Percentiles rank a stretch among this genome's conserved stretches.
Evolutionary conservation across 768 basidiomycete genomes (phyloP).

Genomic region (Austroboletus eburneus): DNA sequence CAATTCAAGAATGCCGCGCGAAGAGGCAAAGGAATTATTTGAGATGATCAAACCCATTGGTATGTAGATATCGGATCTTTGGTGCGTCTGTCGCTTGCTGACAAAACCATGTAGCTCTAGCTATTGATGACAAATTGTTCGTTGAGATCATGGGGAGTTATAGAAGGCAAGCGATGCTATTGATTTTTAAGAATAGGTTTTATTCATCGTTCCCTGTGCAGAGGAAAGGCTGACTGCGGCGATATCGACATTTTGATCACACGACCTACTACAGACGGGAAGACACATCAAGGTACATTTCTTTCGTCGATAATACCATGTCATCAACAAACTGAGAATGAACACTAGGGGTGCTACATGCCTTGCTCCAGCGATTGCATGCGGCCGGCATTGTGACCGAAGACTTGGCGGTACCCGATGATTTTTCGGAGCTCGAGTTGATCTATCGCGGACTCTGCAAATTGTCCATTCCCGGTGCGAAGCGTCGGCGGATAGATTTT

Average conservation of each 20-base stretch:
- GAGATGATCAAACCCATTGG: conserved; percentile 69
- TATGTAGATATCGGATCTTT: conserved; percentile 25
- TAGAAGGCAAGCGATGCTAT: conserved; percentile 47
- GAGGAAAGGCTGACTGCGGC: conserved; percentile 79
- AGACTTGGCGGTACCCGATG: conserved; percentile 69
- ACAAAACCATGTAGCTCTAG: too few species aligned
- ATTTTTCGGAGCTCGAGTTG: conserved; percentile 64
- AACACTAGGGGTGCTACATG: conserved; percentile 52
- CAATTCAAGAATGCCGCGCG: conserved; percentile 78
- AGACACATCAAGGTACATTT: conserved; percentile 61
- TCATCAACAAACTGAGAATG: neutral
- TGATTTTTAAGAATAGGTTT: neutral
- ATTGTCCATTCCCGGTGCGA: conserved; percentile 43
- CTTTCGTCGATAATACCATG: neutral
- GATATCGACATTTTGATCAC: conserved; percentile 92
- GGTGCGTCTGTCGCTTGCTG: too few species aligned
- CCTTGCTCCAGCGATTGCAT: conserved; percentile 56
- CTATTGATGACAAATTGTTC: conserved; percentile 64
- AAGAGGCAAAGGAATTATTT: conserved; percentile 73
- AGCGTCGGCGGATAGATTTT: conserved; percentile 78
- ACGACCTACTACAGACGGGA: conserved; percentile 65
- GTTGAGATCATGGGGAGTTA: conserved; percentile 93
- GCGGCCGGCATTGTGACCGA: conserved; percentile 66
- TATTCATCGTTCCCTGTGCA: conserved; percentile 22
- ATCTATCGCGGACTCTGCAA: conserved; percentile 81